Evolutionary conservation across 345 rosid genomes (phyloP).

Genomic region (Murraya koenigii): DNA sequence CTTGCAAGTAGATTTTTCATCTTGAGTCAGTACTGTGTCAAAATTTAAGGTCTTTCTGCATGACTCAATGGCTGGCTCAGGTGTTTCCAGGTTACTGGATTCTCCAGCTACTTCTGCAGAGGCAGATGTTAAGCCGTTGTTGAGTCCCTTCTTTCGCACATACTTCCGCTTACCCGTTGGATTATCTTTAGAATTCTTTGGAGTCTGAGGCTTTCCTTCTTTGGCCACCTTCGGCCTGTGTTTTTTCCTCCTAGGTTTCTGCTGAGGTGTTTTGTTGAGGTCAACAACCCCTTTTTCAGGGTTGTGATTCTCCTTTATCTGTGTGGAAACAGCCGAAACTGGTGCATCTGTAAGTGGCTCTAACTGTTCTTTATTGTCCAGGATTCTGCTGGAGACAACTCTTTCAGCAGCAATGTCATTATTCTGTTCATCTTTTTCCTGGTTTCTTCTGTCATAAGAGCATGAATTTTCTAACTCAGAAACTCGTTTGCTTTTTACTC

Average conservation of each 20-base stretch:
- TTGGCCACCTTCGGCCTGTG: slow-evolving; percentile 77
- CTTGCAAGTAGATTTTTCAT: slow-evolving; percentile 14
- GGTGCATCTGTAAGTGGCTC: slow-evolving; percentile 31
- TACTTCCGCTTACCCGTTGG: slow-evolving; percentile 50
- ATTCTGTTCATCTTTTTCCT: slow-evolving; percentile 20
- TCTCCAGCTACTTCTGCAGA: slow-evolving; percentile 33
- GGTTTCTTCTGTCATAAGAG: slow-evolving; percentile 15
- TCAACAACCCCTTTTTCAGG: slow-evolving; percentile 32
- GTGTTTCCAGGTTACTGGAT: slow-evolving; percentile 26
- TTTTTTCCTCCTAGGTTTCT: slow-evolving; percentile 70
- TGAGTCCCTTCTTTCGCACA: slow-evolving; percentile 35
- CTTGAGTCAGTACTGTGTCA: slow-evolving; percentile 22
- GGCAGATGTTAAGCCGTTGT: slow-evolving; percentile 23
- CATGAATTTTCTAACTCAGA: slow-evolving; percentile 16
- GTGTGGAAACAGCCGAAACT: slow-evolving; percentile 15
- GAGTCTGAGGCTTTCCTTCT: slow-evolving; percentile 48
- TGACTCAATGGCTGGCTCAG: slow-evolving; percentile 30
- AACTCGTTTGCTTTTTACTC: slow-evolving; percentile 15
- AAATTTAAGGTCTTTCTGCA: slow-evolving; percentile 61
- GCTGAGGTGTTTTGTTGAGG: slow-evolving; percentile 52
- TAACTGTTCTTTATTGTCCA: slow-evolving; percentile 18
- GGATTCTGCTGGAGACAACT: slow-evolving; percentile 13
- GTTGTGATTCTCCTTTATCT: slow-evolving; percentile 27
- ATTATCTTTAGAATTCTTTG: slow-evolving; percentile 35
- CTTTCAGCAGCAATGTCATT: slow-evolving; percentile 15